Base-by-base conservation (phyloP, 192 early-diverging fungal species). In the Gaertneriomyces semiglobifer region DNA sequence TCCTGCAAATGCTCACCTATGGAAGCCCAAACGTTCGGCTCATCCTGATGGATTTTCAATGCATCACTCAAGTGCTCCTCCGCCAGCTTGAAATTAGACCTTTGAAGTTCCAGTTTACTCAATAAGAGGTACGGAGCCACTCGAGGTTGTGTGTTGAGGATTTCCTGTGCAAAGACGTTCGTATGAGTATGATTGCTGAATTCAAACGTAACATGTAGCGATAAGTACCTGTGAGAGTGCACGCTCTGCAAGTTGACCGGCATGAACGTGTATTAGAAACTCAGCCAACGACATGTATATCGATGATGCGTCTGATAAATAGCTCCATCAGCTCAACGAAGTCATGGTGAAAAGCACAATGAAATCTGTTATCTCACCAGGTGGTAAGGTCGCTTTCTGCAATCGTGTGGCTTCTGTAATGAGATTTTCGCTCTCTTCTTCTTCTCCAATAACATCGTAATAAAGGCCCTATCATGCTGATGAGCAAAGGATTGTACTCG, bases 11-110 rank as follows among this genome's bases (percentile, higher is more conserved):
- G 8, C 62, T 65, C 63, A 60, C 79, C 82, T 8, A 84, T 58
- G 10, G 72, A 70, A 1, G 84, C 74, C 84, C 84, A 86, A 8
- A 77, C 81, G 60, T 77, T 68, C 20, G 80, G 73, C 58, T 79
- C 74, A 60, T 78, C 80, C 60, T 85, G 82, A 39, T 73, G 62
- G 16, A 84, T 66, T 43, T 82, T 71, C 58, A 86, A 65, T 0
- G 84, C 84, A 7, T 68, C 73, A 43, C 67, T 60, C 33, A 86
- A 53, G 51, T 75, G 64, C 42, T 79, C 68, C 5, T 66, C 62
- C 20, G 82, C 82, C 18, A 68, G 46, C 16, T 53, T 50, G 50
- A 62, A 73, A 48, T 81, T 72, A 7, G 67, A 66, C 1, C 80
- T 65, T 51, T 82, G 82, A 18, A 80, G 44, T 56, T 84, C 80